Base-by-base conservation (phyloP, 148 eudicot genomes). In the Talinum fruticosum region DNA sequence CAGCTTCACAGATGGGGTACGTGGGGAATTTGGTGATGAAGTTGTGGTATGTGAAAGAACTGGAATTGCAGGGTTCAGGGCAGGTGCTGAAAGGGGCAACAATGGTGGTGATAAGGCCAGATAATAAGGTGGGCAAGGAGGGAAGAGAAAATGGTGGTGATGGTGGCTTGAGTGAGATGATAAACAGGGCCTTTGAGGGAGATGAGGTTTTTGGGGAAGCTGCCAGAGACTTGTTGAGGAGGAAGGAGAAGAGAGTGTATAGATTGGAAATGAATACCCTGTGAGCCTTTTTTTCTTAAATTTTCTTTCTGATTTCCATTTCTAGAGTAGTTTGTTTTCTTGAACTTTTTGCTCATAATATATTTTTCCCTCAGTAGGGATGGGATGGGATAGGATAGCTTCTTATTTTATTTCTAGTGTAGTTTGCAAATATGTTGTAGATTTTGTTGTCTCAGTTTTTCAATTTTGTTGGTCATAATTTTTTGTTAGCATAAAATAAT, bases 81-180 rank as follows among this genome's bases (percentile, higher is more conserved):
- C 41, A 77, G 19, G 89, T 86, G 75, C 79, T 90, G 87, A 85
- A 86, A 68, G 97, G 92, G 36, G 97, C 92, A 45, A 92, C 94
- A 41, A 45, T 92, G 75, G 85, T 89, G 21, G 87, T 87, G 75
- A 84, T 92, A 23, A 76, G 82, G 80, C 89, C 93, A 2, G 85
- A 79, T 28, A 72, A 24, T 16, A 69, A 70, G 49, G 38, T 26
- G 38, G 74, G 23, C 74, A 65, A 24, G 76, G 38, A 2, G 79
- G 47, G 61, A 19, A 38, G 71, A 51, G 68, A 74, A 15, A 65
- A 36, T 19, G 79, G 62, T 28, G 62, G 57, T 51, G 23, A 23
- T 19, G 57, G 74, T 69, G 29, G 79, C 64, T 59, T 71, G 78
- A 67, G 62, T 49, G 49, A 23, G 0, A 28, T 62, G 66, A 62